Evolutionary conservation across 352 stramenopile genomes (phyloP).

Genomic region (Phytophthora litchii): DNA sequence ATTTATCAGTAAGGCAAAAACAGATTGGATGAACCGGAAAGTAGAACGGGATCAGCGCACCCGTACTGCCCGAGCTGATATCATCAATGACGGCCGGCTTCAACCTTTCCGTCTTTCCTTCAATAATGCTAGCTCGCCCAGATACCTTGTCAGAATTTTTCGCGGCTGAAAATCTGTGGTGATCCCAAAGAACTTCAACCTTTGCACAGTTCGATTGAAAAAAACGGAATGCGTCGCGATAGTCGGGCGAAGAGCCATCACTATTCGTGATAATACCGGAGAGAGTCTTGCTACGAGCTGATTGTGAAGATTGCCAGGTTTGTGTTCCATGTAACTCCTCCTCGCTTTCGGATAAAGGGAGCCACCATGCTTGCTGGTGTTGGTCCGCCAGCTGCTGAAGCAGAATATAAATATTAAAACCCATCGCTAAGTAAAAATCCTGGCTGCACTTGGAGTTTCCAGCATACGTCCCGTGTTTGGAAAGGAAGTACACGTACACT

Average conservation of each 20-base stretch:
- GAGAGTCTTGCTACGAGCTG: constrained; percentile 4
- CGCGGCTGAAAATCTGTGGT: constrained; percentile 19
- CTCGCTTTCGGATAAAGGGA: constrained; percentile 31
- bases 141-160: neutral
- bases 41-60: constrained; percentile 60
- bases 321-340: constrained; percentile 4
- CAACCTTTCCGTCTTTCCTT: neutral
- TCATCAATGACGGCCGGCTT: constrained; percentile 2
- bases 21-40: constrained; percentile 80
- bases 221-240: constrained; percentile 60
- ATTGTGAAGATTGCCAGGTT: constrained; percentile 4
- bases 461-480: constrained; percentile 45
- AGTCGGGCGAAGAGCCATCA: constrained; percentile 27
- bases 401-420: constrained; percentile 82
- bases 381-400: constrained; percentile 68
- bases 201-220: constrained; percentile 70
- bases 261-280: constrained; percentile 1
- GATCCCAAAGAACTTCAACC: constrained; percentile 76
- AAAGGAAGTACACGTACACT: constrained; percentile 58
- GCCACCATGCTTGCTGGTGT: constrained; percentile 49
- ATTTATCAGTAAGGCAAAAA: constrained; percentile 73
- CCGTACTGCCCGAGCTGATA: constrained; percentile 2
- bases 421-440: constrained; percentile 73
- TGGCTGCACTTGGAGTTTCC: constrained; percentile 65
- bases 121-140: constrained; percentile 1